Percentiles rank a stretch among this genome's conserved stretches.
Conservation (phyloP, 2,329 filamentous ascomycete species). For the Scedosporium boydii region DNA sequence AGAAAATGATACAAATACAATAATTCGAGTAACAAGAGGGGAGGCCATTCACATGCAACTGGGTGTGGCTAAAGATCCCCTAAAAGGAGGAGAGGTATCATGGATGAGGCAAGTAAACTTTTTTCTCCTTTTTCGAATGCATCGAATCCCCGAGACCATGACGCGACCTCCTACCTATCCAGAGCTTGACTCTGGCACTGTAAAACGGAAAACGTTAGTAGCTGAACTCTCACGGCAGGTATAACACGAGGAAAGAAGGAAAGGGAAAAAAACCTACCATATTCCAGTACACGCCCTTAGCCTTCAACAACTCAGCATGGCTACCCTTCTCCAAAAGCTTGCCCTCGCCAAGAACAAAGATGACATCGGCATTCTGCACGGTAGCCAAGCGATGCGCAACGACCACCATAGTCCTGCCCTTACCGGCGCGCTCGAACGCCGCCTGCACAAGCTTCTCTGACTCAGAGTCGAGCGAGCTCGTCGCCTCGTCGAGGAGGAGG, state of each 20-base stretch:
- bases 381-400: slow-evolving; percentile 72
- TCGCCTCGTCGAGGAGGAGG: slow-evolving; percentile 64
- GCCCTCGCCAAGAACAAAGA: slow-evolving; percentile 66
- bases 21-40: neutral
- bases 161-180: slow-evolving; percentile 30
- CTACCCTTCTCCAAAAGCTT: slow-evolving; percentile 45
- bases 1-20: neutral
- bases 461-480: slow-evolving; percentile 57
- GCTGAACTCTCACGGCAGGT: neutral
- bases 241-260: neutral
- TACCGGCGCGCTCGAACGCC: slow-evolving; percentile 55
- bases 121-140: neutral
- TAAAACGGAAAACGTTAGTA: slow-evolving; percentile 8
- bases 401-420: slow-evolving; percentile 58
- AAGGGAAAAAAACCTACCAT: slow-evolving; percentile 35
- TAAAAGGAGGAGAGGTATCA: neutral
- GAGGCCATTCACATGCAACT: neutral
- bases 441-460: slow-evolving; percentile 53
- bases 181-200: slow-evolving; percentile 52
- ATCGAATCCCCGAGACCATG: neutral
- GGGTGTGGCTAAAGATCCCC: neutral
- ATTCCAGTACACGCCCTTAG: slow-evolving; percentile 45
- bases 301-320: slow-evolving; percentile 39
- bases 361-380: slow-evolving; percentile 70
- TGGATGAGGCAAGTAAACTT: neutral